Evolutionary conservation across 2,329 filamentous ascomycete species (phyloP).

Genomic region (Neonectria hederae): DNA sequence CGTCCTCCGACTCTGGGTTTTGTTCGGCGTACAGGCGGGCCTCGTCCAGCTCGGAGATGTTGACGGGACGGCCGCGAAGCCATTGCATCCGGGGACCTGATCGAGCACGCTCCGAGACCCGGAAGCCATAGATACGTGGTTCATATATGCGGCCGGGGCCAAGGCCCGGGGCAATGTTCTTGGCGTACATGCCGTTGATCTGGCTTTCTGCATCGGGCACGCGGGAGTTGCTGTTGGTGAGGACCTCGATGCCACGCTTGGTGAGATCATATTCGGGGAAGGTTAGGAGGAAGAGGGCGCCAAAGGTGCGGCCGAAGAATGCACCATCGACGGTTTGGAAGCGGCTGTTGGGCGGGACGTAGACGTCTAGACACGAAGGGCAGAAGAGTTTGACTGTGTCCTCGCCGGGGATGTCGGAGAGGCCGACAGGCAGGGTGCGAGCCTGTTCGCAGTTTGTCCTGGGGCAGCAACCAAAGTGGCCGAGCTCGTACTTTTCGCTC

Average conservation of each 20-base stretch:
- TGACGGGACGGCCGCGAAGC: slow-evolving; percentile 83
- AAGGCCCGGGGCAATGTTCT: slow-evolving; percentile 89
- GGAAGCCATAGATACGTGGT: slow-evolving; percentile 95
- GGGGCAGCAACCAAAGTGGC: slow-evolving; percentile 96
- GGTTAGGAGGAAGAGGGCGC: slow-evolving; percentile 96
- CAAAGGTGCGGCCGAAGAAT: slow-evolving; percentile 98
- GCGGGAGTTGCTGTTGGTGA: slow-evolving; percentile 51
- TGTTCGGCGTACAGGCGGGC: slow-evolving; percentile 63
- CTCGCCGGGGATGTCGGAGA: slow-evolving; percentile 93
- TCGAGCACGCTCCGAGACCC: slow-evolving; percentile 87
- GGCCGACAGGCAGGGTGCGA: slow-evolving; percentile 90
- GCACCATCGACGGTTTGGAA: slow-evolving; percentile 98
- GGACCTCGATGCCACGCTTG: slow-evolving; percentile 71
- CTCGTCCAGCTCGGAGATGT: slow-evolving; percentile 88
- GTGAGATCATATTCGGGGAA: slow-evolving; percentile 95
- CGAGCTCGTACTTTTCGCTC: slow-evolving; percentile 98
- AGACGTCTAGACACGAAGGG: slow-evolving; percentile 94
- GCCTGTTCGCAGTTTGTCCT: slow-evolving; percentile 91
- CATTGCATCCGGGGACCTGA: slow-evolving; percentile 97
- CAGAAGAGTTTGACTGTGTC: slow-evolving; percentile 99
- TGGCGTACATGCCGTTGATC: slow-evolving; percentile 87
- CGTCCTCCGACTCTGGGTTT: slow-evolving; percentile 66
- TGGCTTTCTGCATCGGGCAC: slow-evolving; percentile 57
- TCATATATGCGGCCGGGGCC: slow-evolving; percentile 88
- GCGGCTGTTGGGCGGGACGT: slow-evolving; percentile 94